Evolutionary conservation across 495 filamentous ascomycete genomes (phyloP), one percentile per base, ranked within the genome.

Genomic region (Penicillium roqueforti): DNA sequence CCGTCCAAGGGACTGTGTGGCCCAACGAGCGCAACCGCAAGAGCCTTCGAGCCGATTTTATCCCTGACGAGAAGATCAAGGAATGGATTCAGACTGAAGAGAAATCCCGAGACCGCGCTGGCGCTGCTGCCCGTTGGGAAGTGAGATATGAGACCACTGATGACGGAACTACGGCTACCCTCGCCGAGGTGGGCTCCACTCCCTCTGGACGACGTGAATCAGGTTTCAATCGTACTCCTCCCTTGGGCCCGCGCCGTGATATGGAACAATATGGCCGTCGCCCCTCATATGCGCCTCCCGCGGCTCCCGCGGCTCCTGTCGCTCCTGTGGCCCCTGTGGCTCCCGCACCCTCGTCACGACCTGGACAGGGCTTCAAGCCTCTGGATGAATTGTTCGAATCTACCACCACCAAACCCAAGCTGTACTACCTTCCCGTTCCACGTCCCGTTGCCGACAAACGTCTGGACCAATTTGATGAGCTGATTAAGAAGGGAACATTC

Each of bases 21-120:
- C 93, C 93, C 1, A 82, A 89, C 36, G 93, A 97, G 68, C 82
- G 85, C 45, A 87, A 86, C 41, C 82, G 93, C 36, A 92, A 93
- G 67, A 80, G 80, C 3, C 80, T 98, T 4, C 96, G 87, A 81
- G 89, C 87, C 4, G 93, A 98, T 59, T 98, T 95, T 65, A 80
- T 97, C 6, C 93, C 93, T 0, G 82, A 87, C 50, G 82, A 89
- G 22, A 80, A 81, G 53, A 72, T 95, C 11, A 61, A 72, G 20
- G 80, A 86, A 39, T 98, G 92, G 92, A 82, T 95, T 47, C 73
- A 79, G 9, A 77, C 67, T 8, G 90, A 96, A 66, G 71, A 85
- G 66, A 64, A 74, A 11, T 75, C 79, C 10, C 66, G 71, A 9
- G 63, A 72, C 32, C 65, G 79, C 2, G 63, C 76, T 29, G 68